Evolutionary conservation across 2,329 filamentous ascomycete species (phyloP).

Genomic region (Hypoxylon sp.): DNA sequence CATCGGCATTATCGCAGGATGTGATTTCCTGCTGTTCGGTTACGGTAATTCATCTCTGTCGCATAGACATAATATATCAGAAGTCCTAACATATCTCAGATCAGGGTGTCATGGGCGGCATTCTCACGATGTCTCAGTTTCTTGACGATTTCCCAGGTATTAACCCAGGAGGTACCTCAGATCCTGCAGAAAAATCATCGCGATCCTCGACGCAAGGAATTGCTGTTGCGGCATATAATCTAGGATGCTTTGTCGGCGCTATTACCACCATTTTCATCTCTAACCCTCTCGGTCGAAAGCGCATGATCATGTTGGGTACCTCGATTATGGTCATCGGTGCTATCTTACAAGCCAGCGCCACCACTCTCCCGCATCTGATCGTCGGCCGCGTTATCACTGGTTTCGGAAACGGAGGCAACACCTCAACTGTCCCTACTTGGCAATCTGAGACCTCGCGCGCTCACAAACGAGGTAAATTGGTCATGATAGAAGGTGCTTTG

Average conservation of each 20-base stretch:
- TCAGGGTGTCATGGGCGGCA: slow-evolving; percentile 81
- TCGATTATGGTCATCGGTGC: slow-evolving; percentile 70
- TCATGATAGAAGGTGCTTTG: slow-evolving; percentile 71
- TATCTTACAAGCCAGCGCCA: slow-evolving; percentile 56
- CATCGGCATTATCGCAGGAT: slow-evolving; percentile 77
- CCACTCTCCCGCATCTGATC: slow-evolving; percentile 66
- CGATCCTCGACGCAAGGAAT: slow-evolving; percentile 67
- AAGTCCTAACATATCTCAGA: slow-evolving; percentile 65
- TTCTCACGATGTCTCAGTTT: slow-evolving; percentile 77
- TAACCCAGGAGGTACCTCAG: slow-evolving; percentile 58
- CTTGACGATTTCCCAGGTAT: slow-evolving; percentile 67
- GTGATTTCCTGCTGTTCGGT: slow-evolving; percentile 76
- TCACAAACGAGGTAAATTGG: slow-evolving; percentile 70
- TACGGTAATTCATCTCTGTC: slow-evolving; percentile 59
- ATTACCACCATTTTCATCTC: slow-evolving; percentile 63
- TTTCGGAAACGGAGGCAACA: slow-evolving; percentile 59
- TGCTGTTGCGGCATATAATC: slow-evolving; percentile 68
- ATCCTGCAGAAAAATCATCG: slow-evolving; percentile 52
- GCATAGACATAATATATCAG: not conserved
- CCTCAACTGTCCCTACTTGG: slow-evolving; percentile 68
- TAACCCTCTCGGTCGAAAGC: slow-evolving; percentile 68
- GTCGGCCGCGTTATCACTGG: slow-evolving; percentile 65
- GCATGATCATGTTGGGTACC: slow-evolving; percentile 70
- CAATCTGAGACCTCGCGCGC: slow-evolving; percentile 70
- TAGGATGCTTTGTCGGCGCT: slow-evolving; percentile 70